Base-by-base conservation (phyloP, 2,329 filamentous ascomycete genomes). In the Alternaria alternata region DNA sequence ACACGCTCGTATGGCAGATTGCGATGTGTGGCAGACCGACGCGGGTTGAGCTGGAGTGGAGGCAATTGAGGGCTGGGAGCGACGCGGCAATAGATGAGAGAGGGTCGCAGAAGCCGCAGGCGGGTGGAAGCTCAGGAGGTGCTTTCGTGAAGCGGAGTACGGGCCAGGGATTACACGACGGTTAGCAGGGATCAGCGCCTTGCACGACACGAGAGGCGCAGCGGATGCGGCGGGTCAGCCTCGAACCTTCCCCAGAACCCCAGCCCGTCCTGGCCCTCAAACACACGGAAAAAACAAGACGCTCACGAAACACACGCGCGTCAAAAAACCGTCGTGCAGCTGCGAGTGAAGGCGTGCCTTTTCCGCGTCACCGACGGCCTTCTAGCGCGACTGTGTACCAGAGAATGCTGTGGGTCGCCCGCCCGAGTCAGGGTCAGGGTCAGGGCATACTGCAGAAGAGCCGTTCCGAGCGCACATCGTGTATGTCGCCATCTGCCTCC, bases 111-210 rank as follows among this genome's bases (percentile, higher is more conserved):
- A 57, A 63, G 65, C 49, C 66, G 64, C 64, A 65, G 54, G 54
- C 49, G 57, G 65, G 67, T 49, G 53, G 61, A 63, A 67, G 71
- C 67, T 75, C 72, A 75, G 72, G 72, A 75, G 73, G 67, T 66
- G 65, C 54, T 59, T 39, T 56, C 48, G 44, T 58, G 59, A 68
- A 60, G 66, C 62, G 70, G 61, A 70, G 69, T 59, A 57, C 57
- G 64, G 52, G 64, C 64, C 64, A 68, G 67, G 66, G 66, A 68
- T 68, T 59, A 63, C 55, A 54, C 56, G 56, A 59, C 49, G 38
- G 56, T 47, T 34, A 49, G 61, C 59, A 61, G 56, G 61, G 61
- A 60, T 64, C 58, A 52, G 34, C 52, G 48, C 49, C 46, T 39
- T 63, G 60, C 66, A 57, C 64, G 44, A 69, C 64, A 63, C 54